Evolutionary conservation across 2,329 filamentous ascomycete genomes (phyloP), one percentile per base, ranked within the genome.

Genomic region (Pestalotiopsis sp.): DNA sequence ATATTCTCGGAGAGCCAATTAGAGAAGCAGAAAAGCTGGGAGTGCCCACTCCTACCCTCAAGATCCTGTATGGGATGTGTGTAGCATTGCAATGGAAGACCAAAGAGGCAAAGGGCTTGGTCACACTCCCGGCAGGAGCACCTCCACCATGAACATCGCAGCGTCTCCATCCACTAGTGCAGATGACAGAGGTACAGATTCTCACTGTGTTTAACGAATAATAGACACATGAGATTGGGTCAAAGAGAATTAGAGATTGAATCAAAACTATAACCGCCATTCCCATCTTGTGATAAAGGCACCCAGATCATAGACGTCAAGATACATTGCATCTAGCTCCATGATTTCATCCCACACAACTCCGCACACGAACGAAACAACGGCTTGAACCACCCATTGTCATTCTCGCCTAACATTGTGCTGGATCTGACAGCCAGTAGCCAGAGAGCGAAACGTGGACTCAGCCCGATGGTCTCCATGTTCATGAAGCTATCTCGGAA

Each of bases 1-100:
- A 84, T 70, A 81, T 89, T 41, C 75, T 89, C 4, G 87, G 87
- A 1, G 87, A 89, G 77, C 86, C 87, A 17, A 69, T 90, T 59
- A 77, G 84, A 3, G 86, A 86, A 71, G 87, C 82, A 0, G 81
- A 82, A 70, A 75, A 74, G 41, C 75, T 79, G 0, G 86, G 86
- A 1, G 85, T 89, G 2, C 68, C 78, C 1, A 85, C 84, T 76
- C 86, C 86, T 0, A 86, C 82, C 14, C 75, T 89, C 36, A 76
- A 78, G 67, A 79, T 82, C 6, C 70, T 89, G 1, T 88, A 88
- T 72, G 78, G 80, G 2, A 73, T 87, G 36, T 77, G 85, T 11
- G 82, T 81, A 72, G 82, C 80, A 0, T 75, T 88, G 31, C 86
- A 88, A 74, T 81, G 82, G 77, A 78, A 81, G 71, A 81, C 79